These are phyloP conservation scores for Crassisporium funariophilum DNA, from an alignment of 768 basidiomycete species.

Conservation along the genomic window DNA sequence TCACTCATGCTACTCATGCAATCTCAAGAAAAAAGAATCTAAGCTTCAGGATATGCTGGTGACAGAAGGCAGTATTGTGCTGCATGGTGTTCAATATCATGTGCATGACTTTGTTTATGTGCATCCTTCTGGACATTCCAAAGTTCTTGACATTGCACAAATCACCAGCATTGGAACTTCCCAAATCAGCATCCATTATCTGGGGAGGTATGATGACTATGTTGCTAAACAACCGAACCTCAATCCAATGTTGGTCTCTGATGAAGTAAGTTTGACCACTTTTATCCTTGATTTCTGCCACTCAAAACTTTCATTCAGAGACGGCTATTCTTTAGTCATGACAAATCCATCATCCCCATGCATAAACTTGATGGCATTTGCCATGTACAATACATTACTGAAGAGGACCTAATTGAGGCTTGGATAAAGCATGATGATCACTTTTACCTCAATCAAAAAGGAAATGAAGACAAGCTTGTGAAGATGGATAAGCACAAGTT, in stretches of 20 bases:
- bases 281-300: not conserved
- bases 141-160: constrained; percentile 56
- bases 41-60: constrained; percentile 23
- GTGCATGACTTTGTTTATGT: constrained; percentile 64
- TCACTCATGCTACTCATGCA: constrained; percentile 54
- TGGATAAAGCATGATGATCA: constrained; percentile 63
- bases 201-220: constrained; percentile 49
- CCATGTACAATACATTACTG: constrained; percentile 43
- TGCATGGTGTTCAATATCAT: constrained; percentile 54
- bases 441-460: constrained; percentile 50
- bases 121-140: constrained; percentile 28
- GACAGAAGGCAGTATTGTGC: constrained; percentile 34
- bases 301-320: constrained; percentile 25
- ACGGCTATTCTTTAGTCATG: constrained; percentile 43
- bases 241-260: constrained; percentile 26
- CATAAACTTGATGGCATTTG: constrained; percentile 56
- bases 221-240: constrained; percentile 16
- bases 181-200: constrained; percentile 41
- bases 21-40: constrained; percentile 30
- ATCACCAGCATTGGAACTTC: constrained; percentile 41
- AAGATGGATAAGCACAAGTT: constrained; percentile 28
- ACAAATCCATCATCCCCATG: constrained; percentile 29
- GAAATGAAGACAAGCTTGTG: constrained; percentile 16
- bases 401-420: constrained; percentile 35
- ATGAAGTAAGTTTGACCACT: constrained; percentile 45